Conservation (phyloP, 2,329 filamentous ascomycete genomes). For the Talaromyces sp. region DNA sequence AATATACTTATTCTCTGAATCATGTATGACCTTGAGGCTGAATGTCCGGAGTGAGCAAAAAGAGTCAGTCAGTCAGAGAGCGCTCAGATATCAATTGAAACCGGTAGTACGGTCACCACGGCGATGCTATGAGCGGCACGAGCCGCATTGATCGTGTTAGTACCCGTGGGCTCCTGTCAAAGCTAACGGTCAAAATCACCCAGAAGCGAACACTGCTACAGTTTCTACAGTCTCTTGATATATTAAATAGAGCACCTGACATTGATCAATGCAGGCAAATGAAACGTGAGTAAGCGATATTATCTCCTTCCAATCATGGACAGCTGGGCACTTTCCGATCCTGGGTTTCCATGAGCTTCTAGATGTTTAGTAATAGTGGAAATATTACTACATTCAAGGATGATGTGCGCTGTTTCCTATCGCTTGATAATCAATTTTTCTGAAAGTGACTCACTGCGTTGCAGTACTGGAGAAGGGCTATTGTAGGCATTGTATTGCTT, state of each 20-base stretch:
- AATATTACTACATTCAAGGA: neutral
- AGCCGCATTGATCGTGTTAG: neutral
- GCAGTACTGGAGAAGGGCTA: neutral
- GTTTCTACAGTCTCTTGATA: neutral
- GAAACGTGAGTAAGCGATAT: neutral
- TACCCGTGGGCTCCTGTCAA: neutral
- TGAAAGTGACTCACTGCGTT: neutral
- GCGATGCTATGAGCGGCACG: neutral
- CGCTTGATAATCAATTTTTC: neutral
- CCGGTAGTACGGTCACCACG: neutral
- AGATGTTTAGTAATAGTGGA: neutral
- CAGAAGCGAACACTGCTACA: neutral
- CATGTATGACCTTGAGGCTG: conserved; percentile 3
- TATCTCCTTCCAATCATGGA: neutral
- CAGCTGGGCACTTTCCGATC: neutral
- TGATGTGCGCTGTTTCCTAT: neutral
- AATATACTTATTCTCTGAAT: neutral
- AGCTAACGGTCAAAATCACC: neutral
- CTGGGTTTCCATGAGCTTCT: neutral
- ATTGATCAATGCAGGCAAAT: neutral
- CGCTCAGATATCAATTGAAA: neutral
- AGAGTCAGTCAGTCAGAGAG: neutral
- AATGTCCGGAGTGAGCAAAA: neutral
- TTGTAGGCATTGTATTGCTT: conserved; percentile 5
- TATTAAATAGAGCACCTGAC: neutral